Evolutionary conservation across 2,329 filamentous ascomycete genomes (phyloP).

Genomic region (Alternaria panax): DNA sequence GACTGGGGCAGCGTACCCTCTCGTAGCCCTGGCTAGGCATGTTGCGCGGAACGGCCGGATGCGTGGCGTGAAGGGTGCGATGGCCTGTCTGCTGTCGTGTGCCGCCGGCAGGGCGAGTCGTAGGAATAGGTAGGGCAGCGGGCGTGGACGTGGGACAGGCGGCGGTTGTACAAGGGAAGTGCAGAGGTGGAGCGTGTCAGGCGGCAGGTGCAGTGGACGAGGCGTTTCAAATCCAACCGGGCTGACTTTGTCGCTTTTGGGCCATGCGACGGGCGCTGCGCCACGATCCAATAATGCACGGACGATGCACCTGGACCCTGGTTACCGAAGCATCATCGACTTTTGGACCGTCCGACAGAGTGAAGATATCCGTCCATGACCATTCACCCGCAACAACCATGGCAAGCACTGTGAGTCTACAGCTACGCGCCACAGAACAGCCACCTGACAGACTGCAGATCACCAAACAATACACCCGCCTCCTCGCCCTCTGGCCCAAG

Average conservation of each 20-base stretch:
- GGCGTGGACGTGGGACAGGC: slow-evolving; percentile 10
- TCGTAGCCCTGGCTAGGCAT: slow-evolving; percentile 60
- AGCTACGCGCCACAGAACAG: neutral
- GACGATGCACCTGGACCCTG: slow-evolving; percentile 1
- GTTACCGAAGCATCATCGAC: slow-evolving; percentile 20
- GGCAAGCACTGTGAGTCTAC: slow-evolving; percentile 23
- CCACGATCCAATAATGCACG: slow-evolving; percentile 12
- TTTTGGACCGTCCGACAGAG: neutral
- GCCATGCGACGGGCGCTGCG: slow-evolving; percentile 12
- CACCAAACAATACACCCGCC: slow-evolving; percentile 59
- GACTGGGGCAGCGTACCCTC: slow-evolving; percentile 50
- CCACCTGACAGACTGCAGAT: slow-evolving; percentile 30
- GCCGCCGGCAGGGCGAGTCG: neutral
- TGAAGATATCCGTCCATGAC: neutral
- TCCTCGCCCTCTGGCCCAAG: slow-evolving; percentile 59
- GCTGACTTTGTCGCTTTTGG: slow-evolving; percentile 6
- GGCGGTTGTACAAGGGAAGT: slow-evolving; percentile 13
- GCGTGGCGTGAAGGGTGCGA: slow-evolving; percentile 2
- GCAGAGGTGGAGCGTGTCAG: slow-evolving; percentile 12
- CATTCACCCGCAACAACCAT: slow-evolving; percentile 18
- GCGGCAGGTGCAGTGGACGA: slow-evolving; percentile 18
- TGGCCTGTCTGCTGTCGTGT: neutral
- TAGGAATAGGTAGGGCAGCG: slow-evolving; percentile 6
- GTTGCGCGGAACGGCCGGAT: slow-evolving; percentile 26
- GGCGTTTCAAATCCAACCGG: slow-evolving; percentile 17